Conservation (phyloP, 352 stramenopile species). For the Pythium utonaiense region DNA sequence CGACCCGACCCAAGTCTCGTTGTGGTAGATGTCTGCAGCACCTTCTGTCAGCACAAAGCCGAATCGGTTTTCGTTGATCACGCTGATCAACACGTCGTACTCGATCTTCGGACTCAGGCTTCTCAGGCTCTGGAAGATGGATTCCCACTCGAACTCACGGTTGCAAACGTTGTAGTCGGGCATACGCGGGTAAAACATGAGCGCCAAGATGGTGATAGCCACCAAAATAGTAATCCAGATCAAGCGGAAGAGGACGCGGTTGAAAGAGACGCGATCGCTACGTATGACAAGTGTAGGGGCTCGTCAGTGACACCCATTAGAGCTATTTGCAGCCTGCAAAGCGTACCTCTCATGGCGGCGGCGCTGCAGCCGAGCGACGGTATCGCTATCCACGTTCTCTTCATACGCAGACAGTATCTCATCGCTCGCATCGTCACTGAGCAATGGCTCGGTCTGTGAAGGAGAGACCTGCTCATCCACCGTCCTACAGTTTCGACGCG, state of each 20-base stretch:
- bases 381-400: slow-evolving; percentile 50
- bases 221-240: slow-evolving; percentile 52
- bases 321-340: too few species aligned
- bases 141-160: slow-evolving; percentile 86
- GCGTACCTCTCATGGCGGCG: slow-evolving; percentile 33
- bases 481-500: slow-evolving; percentile 20
- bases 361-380: slow-evolving; percentile 43
- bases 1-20: slow-evolving; percentile 56
- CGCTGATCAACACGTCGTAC: slow-evolving; percentile 83
- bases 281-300: background rate
- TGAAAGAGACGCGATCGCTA: slow-evolving; percentile 45
- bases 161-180: slow-evolving; percentile 90
- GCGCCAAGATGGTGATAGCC: slow-evolving; percentile 57
- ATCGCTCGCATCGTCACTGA: slow-evolving; percentile 37
- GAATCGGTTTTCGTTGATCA: slow-evolving; percentile 89
- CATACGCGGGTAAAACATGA: slow-evolving; percentile 88
- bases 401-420: slow-evolving; percentile 51
- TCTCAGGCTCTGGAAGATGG: slow-evolving; percentile 72
- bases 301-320: background rate
- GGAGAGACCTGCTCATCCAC: slow-evolving; percentile 32
- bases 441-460: slow-evolving; percentile 48
- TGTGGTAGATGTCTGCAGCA: slow-evolving; percentile 79
- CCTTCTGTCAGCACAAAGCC: slow-evolving; percentile 78
- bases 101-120: slow-evolving; percentile 77
- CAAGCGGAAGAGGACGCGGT: slow-evolving; percentile 51